phyloP scores from a whole-genome alignment of 2,329 filamentous ascomycete species.

The Arthrobotrys conoides region DNA sequence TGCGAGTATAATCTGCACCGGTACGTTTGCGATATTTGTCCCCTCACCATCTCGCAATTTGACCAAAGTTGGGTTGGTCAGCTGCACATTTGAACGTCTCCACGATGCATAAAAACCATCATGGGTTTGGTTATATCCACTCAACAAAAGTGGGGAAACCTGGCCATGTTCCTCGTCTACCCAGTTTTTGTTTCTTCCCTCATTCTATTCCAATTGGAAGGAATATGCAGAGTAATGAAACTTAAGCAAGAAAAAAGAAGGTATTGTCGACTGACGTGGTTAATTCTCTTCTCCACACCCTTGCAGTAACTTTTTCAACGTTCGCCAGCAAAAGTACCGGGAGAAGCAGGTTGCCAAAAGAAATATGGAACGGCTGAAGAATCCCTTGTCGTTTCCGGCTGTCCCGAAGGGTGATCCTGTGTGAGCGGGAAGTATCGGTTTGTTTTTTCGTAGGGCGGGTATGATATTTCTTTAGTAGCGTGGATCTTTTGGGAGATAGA shows the following conservation, averaged over 20 bases:
- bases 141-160: conserved; percentile 35
- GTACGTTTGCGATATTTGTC: conserved; percentile 62
- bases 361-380: conserved; percentile 83
- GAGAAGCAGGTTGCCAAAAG: conserved; percentile 84
- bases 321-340: conserved; percentile 82
- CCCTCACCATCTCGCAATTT: conserved; percentile 21
- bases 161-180: neutral
- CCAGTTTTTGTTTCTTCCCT: neutral
- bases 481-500: conserved; percentile 21
- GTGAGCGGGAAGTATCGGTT: conserved; percentile 10
- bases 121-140: conserved; percentile 33
- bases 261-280: conserved; percentile 48
- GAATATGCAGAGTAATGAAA: conserved; percentile 17
- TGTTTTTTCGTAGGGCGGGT: conserved; percentile 11
- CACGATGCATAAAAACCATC: conserved; percentile 40
- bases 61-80: conserved; percentile 45
- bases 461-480: conserved; percentile 16
- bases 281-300: neutral
- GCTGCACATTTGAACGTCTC: conserved; percentile 54
- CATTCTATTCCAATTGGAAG: conserved; percentile 7
- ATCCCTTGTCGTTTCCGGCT: conserved; percentile 85
- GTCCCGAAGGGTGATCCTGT: conserved; percentile 75
- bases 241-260: neutral
- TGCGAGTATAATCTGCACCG: conserved; percentile 31
- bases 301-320: conserved; percentile 84